Percentiles rank a stretch among this genome's conserved stretches.
These are phyloP conservation scores for Claviceps pazoutovae DNA, from an alignment of 2,329 filamentous ascomycete species.

Conservation along the genomic window DNA sequence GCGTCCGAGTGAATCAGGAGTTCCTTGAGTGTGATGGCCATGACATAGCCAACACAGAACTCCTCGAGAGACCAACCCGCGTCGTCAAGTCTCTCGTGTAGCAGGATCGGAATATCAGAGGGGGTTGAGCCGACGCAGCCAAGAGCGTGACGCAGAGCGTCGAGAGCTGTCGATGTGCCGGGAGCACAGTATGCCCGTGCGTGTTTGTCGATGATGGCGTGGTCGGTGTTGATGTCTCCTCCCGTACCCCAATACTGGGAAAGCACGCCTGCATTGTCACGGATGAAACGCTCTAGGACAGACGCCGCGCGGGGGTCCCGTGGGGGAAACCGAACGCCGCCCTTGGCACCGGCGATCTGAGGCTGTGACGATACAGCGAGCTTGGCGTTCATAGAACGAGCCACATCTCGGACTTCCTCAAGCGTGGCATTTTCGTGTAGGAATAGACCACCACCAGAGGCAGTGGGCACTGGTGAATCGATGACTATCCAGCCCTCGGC, in stretches of 20 bases:
- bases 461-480: background rate
- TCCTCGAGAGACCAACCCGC: background rate
- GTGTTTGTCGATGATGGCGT: background rate
- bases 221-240: background rate
- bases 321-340: background rate
- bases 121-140: background rate
- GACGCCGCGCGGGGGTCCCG: background rate
- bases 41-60: background rate
- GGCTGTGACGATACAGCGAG: background rate
- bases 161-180: background rate
- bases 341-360: background rate
- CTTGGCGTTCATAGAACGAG: background rate
- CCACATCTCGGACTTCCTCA: background rate
- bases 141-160: background rate
- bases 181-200: background rate
- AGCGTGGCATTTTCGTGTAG: background rate
- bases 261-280: background rate
- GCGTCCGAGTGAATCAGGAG: background rate
- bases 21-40: background rate
- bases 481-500: slow-evolving; percentile 1
- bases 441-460: background rate
- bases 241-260: background rate
- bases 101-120: background rate
- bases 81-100: background rate
- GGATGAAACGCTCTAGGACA: background rate